Base-by-base conservation (phyloP, 2,329 filamentous ascomycete genomes). In the Nemania serpens region DNA sequence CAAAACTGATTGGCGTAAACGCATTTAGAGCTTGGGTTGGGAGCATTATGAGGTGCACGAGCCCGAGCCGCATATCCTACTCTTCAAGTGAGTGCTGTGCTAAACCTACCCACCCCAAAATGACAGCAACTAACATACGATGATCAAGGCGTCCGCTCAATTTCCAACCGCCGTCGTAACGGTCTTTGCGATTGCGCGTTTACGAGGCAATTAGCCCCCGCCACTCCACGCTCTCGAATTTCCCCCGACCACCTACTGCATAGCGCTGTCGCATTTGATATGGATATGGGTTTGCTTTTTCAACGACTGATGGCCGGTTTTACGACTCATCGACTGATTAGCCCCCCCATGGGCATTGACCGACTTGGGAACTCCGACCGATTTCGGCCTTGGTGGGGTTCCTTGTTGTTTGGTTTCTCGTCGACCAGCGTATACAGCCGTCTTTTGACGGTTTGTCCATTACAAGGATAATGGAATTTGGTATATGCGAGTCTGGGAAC, bases 1-100 rank as follows among this genome's bases (percentile, higher is more conserved):
- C 34, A 49, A 18, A 17, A 55, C 63, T 64, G 20, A 66, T 36
- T 1, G n/a, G 15, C 22, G 29, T 25, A 12, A 25, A 51, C 29
- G 41, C 22, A 51, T 29, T 4, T 74, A 98, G 93, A 98, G 94
- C 81, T 82, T 99, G 72, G 95, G 95, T 59, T 99, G 95, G 95
- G 94, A 98, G 76, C 95, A 99, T 77, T 99, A 99, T 75, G 95
- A 99, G 78, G 95, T 99, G 56, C 95, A 99, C 77, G 95, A 98
- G 77, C 95, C 95, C 45, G 95, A 99, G 80, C 95, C 95, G 67
- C 95, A 99, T 77, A 99, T 99, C 73, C 85, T 99, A 57, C 86
- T 99, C 34, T 99, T 99, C 86, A 99, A 99, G 94, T 97, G 81
- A 77, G 91, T 82, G 41, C 18, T 34, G n/a, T 29, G 25, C 4